Evolutionary conservation across 306 rosid genomes (phyloP).

Genomic region (Prosopis cineraria): DNA sequence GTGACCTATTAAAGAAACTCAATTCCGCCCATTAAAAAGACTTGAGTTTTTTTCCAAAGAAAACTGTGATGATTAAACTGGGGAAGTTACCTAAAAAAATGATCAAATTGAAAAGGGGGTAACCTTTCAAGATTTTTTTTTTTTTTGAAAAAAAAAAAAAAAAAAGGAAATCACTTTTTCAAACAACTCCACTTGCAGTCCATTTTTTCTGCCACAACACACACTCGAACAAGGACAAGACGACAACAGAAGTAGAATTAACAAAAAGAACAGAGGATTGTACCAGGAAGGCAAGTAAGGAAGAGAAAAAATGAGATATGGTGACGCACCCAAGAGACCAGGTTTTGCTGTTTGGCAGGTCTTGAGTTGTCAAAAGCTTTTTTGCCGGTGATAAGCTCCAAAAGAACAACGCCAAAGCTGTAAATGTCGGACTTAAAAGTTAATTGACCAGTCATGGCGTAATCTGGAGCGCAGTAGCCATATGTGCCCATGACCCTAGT

Average conservation of each 20-base stretch:
- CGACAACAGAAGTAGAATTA: neutral
- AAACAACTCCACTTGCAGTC: neutral
- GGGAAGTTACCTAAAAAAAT: neutral
- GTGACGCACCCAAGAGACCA: slow-evolving; percentile 78
- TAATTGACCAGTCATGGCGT: slow-evolving; percentile 80
- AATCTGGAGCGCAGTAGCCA: slow-evolving; percentile 92
- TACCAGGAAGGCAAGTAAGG: neutral
- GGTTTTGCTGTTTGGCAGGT: slow-evolving; percentile 57
- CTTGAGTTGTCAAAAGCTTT: slow-evolving; percentile 60
- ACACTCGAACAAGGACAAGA: neutral
- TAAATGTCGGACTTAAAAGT: slow-evolving; percentile 87
- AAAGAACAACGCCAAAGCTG: slow-evolving; percentile 92
- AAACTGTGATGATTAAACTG: neutral
- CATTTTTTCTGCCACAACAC: neutral
- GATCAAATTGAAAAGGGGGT: neutral
- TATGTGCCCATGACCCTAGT: slow-evolving; percentile 84
- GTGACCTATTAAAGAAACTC: neutral
- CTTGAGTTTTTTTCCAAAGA: neutral
- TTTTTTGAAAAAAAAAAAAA: no score
- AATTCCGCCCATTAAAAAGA: neutral
- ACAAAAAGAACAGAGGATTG: neutral
- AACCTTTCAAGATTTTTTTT: neutral
- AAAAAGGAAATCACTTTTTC: no score
- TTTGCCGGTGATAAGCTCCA: slow-evolving; percentile 89
- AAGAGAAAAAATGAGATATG: neutral